Evolutionary conservation across 306 rosid genomes (phyloP), one percentile per base, ranked within the genome.

Genomic region (Rosa persica): DNA sequence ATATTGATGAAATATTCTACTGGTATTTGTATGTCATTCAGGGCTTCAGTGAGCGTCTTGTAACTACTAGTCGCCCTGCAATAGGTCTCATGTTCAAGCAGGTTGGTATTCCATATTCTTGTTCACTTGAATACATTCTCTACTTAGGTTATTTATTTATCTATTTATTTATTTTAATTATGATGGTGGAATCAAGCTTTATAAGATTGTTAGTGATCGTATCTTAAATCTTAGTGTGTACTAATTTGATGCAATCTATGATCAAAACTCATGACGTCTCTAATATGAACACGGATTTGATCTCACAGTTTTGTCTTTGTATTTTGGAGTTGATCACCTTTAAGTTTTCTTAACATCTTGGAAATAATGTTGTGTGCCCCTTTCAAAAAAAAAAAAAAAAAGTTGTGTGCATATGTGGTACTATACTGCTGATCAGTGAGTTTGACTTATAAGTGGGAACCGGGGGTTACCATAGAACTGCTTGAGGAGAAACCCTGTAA

Each of bases 21-120:
- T 73, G 67, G 62, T 39, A 43, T 68, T 25, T 78, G 16, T 79
- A 16, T 70, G 76, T 79, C 76, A 86, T 85, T 43, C 85, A 95
- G 99, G 99, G 99, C 46, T 95, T 95, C 86, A 95, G 89, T 23
- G 99, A 91, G 85, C 98, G 96, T 44, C 99, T 95, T 81, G 99
- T 89, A 81, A 95, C 98, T 66, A 80, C 86, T 76, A 93, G 96
- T 83, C 99, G 99, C 83, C 99, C 99, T 39, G 90, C 98, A 73
- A 91, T 93, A 44, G 99, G 99, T 70, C 85, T 83, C 84, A 93
- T 95, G 99, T 95, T 95, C 88, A 93, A 89, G 89, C 93, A 91
- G 99, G 99, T 94, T 84, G 27, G 90, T 58, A 34, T 49, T 17
- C 48, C 44, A 54, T 19, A 27, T 55, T 36, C 52, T 4, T 8